Evolutionary conservation across 805 yeast species (phyloP).

Genomic region (Sungouiozyma intestinalis): DNA sequence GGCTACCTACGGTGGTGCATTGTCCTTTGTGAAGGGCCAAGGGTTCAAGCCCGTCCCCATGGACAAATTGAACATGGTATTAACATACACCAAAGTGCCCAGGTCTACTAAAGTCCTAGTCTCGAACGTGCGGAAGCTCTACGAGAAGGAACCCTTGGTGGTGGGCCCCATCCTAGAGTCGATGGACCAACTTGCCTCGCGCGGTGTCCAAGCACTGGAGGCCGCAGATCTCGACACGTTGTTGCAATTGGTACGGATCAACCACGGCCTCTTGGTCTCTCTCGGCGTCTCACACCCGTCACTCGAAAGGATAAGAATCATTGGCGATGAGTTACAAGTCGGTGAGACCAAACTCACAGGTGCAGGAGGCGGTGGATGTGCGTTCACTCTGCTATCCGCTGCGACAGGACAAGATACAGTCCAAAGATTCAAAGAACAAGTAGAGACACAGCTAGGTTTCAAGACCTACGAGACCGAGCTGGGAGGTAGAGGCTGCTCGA

Average conservation of each 20-base stretch:
- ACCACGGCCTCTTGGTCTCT: slow-evolving; percentile 79
- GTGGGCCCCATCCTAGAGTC: slow-evolving; percentile 55
- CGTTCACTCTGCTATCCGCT: slow-evolving; percentile 62
- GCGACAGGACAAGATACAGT: slow-evolving; percentile 33
- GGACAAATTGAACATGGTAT: slow-evolving; percentile 42
- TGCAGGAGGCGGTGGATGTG: slow-evolving; percentile 99
- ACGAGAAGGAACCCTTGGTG: slow-evolving; percentile 43
- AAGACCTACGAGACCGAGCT: slow-evolving; percentile 69
- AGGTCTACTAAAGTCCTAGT: slow-evolving; percentile 80
- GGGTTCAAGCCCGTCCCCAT: slow-evolving; percentile 15
- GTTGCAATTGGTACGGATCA: slow-evolving; percentile 58
- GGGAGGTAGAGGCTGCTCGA: slow-evolving; percentile 81
- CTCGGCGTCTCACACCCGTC: slow-evolving; percentile 90
- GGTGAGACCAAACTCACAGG: slow-evolving; percentile 95
- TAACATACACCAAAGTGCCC: slow-evolving; percentile 82
- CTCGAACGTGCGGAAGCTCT: slow-evolving; percentile 52
- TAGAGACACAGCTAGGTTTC: slow-evolving; percentile 40
- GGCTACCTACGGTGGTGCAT: slow-evolving; percentile 94
- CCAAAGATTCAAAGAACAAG: slow-evolving; percentile 22
- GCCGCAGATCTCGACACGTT: slow-evolving; percentile 27
- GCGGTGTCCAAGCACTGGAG: slow-evolving; percentile 22
- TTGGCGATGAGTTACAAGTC: slow-evolving; percentile 50
- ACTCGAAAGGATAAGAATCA: slow-evolving; percentile 61
- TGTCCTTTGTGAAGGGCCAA: slow-evolving; percentile 57
- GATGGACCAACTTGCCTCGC: slow-evolving; percentile 54